Percentiles rank a stretch among this genome's conserved stretches.
Conservation (phyloP, 1,284 basidiomycete genomes). For the Cutaneotrichosporon sp. region DNA sequence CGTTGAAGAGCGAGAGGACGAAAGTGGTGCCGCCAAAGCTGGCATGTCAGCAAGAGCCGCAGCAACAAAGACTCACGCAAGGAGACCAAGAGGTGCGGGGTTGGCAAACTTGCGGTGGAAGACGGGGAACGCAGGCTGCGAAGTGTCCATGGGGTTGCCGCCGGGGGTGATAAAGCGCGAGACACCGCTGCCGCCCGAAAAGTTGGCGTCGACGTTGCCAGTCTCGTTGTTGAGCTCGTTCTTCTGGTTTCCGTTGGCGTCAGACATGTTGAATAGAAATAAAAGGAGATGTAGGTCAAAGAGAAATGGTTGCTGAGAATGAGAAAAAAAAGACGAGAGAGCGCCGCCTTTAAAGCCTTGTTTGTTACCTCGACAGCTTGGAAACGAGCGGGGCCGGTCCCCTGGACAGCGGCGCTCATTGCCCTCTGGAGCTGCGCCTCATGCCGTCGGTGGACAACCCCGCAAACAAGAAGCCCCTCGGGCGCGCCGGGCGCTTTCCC, state of each 20-base stretch:
- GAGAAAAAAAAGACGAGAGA: background rate
- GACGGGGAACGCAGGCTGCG: slow-evolving; percentile 45
- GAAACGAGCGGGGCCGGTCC: background rate
- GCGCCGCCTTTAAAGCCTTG: background rate
- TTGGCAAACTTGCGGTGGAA: slow-evolving; percentile 57
- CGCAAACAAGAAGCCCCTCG: background rate
- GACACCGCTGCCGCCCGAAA: slow-evolving; percentile 21
- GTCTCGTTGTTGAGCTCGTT: slow-evolving; percentile 12
- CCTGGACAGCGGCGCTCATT: background rate
- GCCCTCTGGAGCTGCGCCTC: background rate
- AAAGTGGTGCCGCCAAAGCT: slow-evolving; percentile 59
- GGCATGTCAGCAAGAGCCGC: background rate
- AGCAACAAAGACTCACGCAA: slow-evolving; percentile 32
- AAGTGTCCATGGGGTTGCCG: slow-evolving; percentile 29
- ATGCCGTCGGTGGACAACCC: background rate
- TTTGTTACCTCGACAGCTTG: background rate
- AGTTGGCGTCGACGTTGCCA: slow-evolving; percentile 15
- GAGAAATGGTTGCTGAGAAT: background rate
- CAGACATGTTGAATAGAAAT: slow-evolving; percentile 19
- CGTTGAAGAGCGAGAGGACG: slow-evolving; percentile 56
- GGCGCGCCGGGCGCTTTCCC: background rate
- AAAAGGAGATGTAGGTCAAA: background rate
- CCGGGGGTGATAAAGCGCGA: slow-evolving; percentile 31
- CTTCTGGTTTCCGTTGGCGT: slow-evolving; percentile 19
- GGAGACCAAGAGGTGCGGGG: slow-evolving; percentile 58